These are phyloP conservation scores for Candida pseudoglaebosa DNA, from an alignment of 805 yeast species.

Conservation along the genomic window DNA sequence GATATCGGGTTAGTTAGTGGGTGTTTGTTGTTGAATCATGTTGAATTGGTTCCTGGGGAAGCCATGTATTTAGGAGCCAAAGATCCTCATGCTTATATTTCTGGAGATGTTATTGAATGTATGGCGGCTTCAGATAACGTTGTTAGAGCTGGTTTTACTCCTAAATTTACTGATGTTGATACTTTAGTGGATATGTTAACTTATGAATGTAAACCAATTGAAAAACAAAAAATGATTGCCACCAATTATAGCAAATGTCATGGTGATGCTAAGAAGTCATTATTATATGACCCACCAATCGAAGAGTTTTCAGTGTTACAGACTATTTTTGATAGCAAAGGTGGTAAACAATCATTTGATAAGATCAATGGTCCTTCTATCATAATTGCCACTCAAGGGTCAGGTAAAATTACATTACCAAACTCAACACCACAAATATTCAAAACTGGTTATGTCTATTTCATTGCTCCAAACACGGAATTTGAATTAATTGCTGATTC, in stretches of 20 bases:
- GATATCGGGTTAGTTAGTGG: slow-evolving; percentile 97
- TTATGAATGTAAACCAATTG: slow-evolving; percentile 82
- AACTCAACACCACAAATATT: slow-evolving; percentile 33
- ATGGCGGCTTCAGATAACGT: slow-evolving; percentile 99
- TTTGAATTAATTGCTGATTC: slow-evolving; percentile 55
- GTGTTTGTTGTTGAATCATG: slow-evolving; percentile 86
- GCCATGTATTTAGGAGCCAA: slow-evolving; percentile 96
- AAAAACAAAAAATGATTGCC: slow-evolving; percentile 86
- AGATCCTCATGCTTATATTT: slow-evolving; percentile 97
- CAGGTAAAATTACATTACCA: slow-evolving; percentile 52
- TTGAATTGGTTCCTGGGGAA: slow-evolving; percentile 78
- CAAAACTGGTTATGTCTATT: slow-evolving; percentile 75
- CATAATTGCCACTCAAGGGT: slow-evolving; percentile 77
- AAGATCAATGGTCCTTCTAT: slow-evolving; percentile 84
- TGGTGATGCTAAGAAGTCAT: slow-evolving; percentile 60
- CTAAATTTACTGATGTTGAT: slow-evolving; percentile 93
- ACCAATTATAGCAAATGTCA: slow-evolving; percentile 51
- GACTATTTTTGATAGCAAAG: slow-evolving; percentile 51
- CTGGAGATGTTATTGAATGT: slow-evolving; percentile 97
- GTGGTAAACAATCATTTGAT: slow-evolving; percentile 51
- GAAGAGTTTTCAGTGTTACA: slow-evolving; percentile 94
- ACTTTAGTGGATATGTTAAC: slow-evolving; percentile 89
- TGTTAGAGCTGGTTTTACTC: slow-evolving; percentile 98
- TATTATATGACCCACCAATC: slow-evolving; percentile 90
- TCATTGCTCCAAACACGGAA: slow-evolving; percentile 73